These are phyloP conservation scores for Fusarium scirpi DNA, from an alignment of 2,329 filamentous ascomycete species.

Conservation along the genomic window DNA sequence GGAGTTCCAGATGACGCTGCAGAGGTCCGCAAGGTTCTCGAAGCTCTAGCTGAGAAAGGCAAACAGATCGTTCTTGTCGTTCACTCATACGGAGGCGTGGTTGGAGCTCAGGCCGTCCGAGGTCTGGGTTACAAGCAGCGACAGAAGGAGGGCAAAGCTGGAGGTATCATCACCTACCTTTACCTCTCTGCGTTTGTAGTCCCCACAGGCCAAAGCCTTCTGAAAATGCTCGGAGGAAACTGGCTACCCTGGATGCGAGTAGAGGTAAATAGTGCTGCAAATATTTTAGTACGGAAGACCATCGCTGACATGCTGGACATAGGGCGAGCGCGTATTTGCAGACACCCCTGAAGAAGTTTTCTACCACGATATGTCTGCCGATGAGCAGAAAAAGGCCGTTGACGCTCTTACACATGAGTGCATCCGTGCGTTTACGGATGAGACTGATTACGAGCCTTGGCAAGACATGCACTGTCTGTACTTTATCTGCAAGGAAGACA, in stretches of 20 bases:
- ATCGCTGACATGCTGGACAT: no score
- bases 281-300: no score
- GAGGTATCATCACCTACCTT: conserved; percentile 11
- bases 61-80: conserved; percentile 20
- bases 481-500: conserved; percentile 9
- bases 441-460: conserved; percentile 8
- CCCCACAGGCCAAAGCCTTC: background rate
- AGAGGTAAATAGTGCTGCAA: background rate
- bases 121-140: conserved; percentile 19
- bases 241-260: conserved; percentile 24
- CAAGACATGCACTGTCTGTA: conserved; percentile 11
- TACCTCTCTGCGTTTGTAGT: conserved; percentile 14
- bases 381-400: background rate
- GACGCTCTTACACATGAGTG: conserved; percentile 11
- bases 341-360: conserved; percentile 10
- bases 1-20: conserved; percentile 2
- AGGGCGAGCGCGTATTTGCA: conserved; percentile 18
- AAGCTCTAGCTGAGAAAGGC: background rate
- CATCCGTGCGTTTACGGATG: conserved; percentile 10
- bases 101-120: conserved; percentile 7
- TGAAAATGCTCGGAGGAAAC: conserved; percentile 4
- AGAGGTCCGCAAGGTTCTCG: background rate
- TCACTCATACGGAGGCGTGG: conserved; percentile 19
- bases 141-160: conserved; percentile 6
- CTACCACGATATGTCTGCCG: conserved; percentile 12